Conservation (phyloP, 345 rosid genomes). For the Rhizophora mangle region DNA sequence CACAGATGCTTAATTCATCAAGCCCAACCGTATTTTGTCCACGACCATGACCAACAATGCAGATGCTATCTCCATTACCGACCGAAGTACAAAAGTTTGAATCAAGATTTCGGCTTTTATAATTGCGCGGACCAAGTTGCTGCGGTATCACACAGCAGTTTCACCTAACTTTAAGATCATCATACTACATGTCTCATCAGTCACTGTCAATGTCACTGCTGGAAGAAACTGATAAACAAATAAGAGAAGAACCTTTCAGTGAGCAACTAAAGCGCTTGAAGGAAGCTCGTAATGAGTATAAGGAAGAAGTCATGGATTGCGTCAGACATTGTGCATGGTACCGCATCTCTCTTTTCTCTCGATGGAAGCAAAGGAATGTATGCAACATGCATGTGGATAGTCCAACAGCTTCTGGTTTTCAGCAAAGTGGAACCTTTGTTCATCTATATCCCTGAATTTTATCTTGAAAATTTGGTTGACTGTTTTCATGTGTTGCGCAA, state of each 20-base stretch:
- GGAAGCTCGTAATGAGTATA: constrained; percentile 83
- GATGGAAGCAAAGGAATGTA: constrained; percentile 99
- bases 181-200: constrained; percentile 80
- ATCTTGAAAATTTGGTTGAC: constrained; percentile 91
- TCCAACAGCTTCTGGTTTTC: constrained; percentile 77
- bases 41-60: constrained; percentile 42
- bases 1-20: constrained; percentile 69
- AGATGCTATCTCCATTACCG: constrained; percentile 55
- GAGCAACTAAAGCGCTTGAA: constrained; percentile 80
- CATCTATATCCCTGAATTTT: constrained; percentile 80
- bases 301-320: constrained; percentile 76
- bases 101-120: constrained; percentile 48
- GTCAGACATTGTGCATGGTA: constrained; percentile 93
- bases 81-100: constrained; percentile 23
- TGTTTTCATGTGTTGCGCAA: constrained; percentile 97
- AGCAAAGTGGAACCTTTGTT: constrained; percentile 84
- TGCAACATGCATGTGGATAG: constrained; percentile 95
- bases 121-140: constrained; percentile 42
- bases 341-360: constrained; percentile 69
- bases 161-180: constrained; percentile 97
- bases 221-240: constrained; percentile 93
- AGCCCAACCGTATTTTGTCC: constrained; percentile 54
- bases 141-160: constrained; percentile 81
- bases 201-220: constrained; percentile 77
- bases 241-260: constrained; percentile 59